Evolutionary conservation across 108 stramenopile genomes (phyloP), one percentile per base, ranked within the genome.

Genomic region (Epithemia pelagica): DNA sequence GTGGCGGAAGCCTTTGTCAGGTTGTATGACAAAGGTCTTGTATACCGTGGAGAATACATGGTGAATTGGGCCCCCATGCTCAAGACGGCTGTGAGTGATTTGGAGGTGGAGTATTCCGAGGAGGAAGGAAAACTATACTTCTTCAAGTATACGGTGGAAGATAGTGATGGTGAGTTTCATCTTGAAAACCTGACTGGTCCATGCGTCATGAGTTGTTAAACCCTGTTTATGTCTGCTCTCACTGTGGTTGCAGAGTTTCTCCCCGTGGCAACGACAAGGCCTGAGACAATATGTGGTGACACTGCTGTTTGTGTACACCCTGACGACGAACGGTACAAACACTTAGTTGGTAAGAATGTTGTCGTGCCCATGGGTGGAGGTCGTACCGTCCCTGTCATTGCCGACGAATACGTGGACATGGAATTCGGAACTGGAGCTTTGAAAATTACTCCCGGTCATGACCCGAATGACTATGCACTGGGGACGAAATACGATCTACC

Each of bases 61-160:
- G 99, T 99, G 30, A 98, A 99, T 70, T 99, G 99, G 99, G 94
- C 94, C 52, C 99, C 99, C 0, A 63, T 83, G 55, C 79, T 99
- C n/a, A 94, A 95, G 73, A 99, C 99, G 2, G 99, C 97, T 0
- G 94, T 99, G 23, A 91, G 89, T 71, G 99, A 99, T 58, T 79
- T 98, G 30, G 99, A 99, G 68, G 96, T 96, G 56, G 96, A 98
- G 51, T 93, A 92, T 69, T 74, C 79, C 15, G 92, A 94, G 52
- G 92, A 96, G 69, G 82, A 92, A 74, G 98, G 98, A 2, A 90
- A 89, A 70, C 82, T 99, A 31, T 96, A 96, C 77, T 96, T 81
- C 66, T 99, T 99, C 87, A 95, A 96, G 74, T 99, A 96, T 70
- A 78, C 81, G 61, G 77, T 96, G 0, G 92, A 93, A 21, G 82